Conservation (phyloP, 179 eudicot genomes). For the Beta lomatogona region DNA sequence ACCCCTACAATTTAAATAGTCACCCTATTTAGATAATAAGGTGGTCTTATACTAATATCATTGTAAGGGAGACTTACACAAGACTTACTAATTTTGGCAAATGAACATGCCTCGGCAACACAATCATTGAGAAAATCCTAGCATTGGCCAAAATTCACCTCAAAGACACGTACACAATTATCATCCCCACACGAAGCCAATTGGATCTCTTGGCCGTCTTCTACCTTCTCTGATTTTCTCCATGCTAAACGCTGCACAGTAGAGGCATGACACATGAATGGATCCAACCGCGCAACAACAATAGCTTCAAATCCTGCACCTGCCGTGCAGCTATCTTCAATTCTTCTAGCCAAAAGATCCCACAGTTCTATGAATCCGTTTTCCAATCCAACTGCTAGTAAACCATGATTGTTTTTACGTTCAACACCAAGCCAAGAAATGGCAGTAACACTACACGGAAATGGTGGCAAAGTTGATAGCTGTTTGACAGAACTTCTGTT, state of each 20-base stretch:
- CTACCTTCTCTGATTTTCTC: conserved; percentile 52
- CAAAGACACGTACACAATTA: conserved; percentile 80
- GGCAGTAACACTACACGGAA: conserved; percentile 74
- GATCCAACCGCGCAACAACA: conserved; percentile 50
- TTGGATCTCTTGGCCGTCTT: conserved; percentile 43
- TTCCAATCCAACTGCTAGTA: conserved; percentile 88
- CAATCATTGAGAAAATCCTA: conserved; percentile 2
- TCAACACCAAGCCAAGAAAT: conserved; percentile 81
- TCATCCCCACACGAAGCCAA: conserved; percentile 97
- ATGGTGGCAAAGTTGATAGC: conserved; percentile 60
- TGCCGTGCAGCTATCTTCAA: conserved; percentile 26
- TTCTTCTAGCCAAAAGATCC: conserved; percentile 42
- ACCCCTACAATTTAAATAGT: too few species aligned
- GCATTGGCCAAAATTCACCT: conserved; percentile 41
- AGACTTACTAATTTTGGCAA: not conserved
- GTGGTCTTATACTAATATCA: too few species aligned
- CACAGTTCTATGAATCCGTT: conserved; percentile 79
- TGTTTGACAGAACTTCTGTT: conserved; percentile 52
- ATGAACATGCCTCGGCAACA: not conserved
- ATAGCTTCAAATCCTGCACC: conserved; percentile 34
- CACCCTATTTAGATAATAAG: too few species aligned
- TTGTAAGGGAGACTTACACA: too few species aligned
- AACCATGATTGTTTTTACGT: conserved; percentile 47
- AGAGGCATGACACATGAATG: conserved; percentile 75
- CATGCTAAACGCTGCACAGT: conserved; percentile 76